Evolutionary conservation across 2,329 filamentous ascomycete species (phyloP).

Genomic region (Colletotrichum magnum): DNA sequence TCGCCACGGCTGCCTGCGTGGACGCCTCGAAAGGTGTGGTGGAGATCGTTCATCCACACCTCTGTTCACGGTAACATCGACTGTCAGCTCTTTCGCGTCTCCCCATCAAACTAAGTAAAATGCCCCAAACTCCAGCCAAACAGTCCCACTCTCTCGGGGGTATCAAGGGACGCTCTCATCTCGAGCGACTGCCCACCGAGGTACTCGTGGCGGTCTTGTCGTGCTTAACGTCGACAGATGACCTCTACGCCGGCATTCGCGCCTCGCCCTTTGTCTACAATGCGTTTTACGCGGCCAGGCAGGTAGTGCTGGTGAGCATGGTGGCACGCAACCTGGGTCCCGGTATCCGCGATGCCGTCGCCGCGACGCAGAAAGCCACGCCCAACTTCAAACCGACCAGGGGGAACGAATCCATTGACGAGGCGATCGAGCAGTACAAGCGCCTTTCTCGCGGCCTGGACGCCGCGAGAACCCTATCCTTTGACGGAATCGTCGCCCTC

Average conservation of each 20-base stretch:
- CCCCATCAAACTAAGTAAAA: too few species aligned
- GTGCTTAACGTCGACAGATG: neutral
- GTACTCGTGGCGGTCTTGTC: constrained; percentile 3
- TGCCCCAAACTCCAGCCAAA: too few species aligned
- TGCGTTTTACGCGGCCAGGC: neutral
- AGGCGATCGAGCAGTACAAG: neutral
- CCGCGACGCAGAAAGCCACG: neutral
- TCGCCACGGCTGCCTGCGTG: too few species aligned
- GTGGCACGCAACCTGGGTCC: neutral
- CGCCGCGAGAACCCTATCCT: too few species aligned
- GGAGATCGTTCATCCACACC: too few species aligned
- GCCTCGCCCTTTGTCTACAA: constrained; percentile 13
- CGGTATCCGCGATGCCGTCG: neutral
- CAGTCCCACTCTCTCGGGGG: too few species aligned
- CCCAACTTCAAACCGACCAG: neutral
- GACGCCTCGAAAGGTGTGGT: too few species aligned
- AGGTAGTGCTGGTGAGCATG: neutral
- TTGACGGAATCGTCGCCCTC: neutral
- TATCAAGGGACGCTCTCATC: too few species aligned
- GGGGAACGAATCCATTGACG: too few species aligned
- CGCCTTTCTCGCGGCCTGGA: neutral
- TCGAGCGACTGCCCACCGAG: constrained; percentile 4
- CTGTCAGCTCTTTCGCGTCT: too few species aligned
- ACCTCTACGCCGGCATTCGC: constrained; percentile 2
- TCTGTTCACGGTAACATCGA: too few species aligned